phyloP scores from a whole-genome alignment of 805 yeast species.

The Jamesozyma hellenica region DNA sequence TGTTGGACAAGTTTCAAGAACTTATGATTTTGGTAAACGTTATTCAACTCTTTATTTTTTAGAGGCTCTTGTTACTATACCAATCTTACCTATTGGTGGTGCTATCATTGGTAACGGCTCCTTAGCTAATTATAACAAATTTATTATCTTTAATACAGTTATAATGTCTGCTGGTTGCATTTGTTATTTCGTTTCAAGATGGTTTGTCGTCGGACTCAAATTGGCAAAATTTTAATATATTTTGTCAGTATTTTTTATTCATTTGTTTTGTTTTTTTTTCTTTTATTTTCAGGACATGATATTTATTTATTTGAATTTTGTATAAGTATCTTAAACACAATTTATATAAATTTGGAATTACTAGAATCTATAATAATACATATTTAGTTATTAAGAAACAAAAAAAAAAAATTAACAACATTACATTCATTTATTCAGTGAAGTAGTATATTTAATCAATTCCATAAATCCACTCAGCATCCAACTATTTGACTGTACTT shows the following conservation, averaged over 20 bases:
- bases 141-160: slow-evolving; percentile 36
- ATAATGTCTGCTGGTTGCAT: slow-evolving; percentile 32
- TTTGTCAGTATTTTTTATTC: too few species aligned
- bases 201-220: slow-evolving; percentile 35
- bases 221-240: slow-evolving; percentile 29
- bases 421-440: too few species aligned
- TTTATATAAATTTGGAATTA: too few species aligned
- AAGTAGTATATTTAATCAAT: too few species aligned
- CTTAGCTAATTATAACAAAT: slow-evolving; percentile 31
- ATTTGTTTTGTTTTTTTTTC: too few species aligned
- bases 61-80: slow-evolving; percentile 42
- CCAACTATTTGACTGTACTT: too few species aligned
- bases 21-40: slow-evolving; percentile 44
- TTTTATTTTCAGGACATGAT: not conserved
- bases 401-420: too few species aligned
- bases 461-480: too few species aligned
- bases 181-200: slow-evolving; percentile 34
- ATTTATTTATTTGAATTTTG: not conserved
- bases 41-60: slow-evolving; percentile 50
- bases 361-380: too few species aligned
- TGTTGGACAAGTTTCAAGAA: slow-evolving; percentile 47
- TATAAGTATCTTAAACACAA: too few species aligned
- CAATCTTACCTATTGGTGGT: slow-evolving; percentile 43
- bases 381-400: too few species aligned
- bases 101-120: slow-evolving; percentile 33